Conservation (phyloP, 2,329 filamentous ascomycete genomes). For the Aschersonia sp. region DNA sequence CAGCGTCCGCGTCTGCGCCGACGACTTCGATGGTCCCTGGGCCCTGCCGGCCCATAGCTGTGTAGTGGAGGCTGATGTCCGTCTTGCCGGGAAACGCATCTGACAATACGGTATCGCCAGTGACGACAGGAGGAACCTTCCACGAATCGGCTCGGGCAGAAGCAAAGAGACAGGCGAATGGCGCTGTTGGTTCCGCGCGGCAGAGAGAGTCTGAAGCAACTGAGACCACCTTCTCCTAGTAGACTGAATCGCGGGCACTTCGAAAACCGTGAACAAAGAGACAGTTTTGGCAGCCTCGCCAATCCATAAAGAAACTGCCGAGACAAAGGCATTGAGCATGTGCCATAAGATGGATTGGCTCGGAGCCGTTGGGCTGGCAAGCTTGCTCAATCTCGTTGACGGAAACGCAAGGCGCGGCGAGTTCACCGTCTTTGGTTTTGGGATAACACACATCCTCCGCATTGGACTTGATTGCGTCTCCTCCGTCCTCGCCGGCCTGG, state of each 20-base stretch:
- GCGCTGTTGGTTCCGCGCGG: conserved; percentile 20
- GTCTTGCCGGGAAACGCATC: conserved; percentile 21
- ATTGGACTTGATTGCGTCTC: background rate
- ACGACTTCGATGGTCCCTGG: conserved; percentile 18
- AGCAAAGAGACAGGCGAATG: conserved; percentile 18
- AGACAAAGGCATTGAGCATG: conserved; percentile 26
- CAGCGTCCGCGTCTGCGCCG: too few relatives aligned
- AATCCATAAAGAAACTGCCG: conserved; percentile 27
- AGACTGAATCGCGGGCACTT: conserved; percentile 16
- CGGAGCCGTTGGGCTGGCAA: conserved; percentile 16
- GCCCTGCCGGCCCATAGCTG: conserved; percentile 20
- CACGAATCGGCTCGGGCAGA: conserved; percentile 12
- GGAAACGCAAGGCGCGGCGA: conserved; percentile 14
- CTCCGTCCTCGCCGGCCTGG: background rate
- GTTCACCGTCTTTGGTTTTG: background rate
- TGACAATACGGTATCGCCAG: conserved; percentile 14
- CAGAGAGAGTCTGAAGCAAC: conserved; percentile 21
- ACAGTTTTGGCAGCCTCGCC: conserved; percentile 26
- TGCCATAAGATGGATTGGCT: conserved; percentile 9
- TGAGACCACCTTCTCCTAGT: conserved; percentile 19
- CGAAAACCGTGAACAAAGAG: conserved; percentile 24
- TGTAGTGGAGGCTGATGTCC: conserved; percentile 28
- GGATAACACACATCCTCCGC: conserved; percentile 5
- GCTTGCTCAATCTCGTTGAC: conserved; percentile 13
- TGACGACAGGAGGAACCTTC: conserved; percentile 10